Conservation (phyloP, 345 rosid genomes). For the Barbarea vulgaris region DNA sequence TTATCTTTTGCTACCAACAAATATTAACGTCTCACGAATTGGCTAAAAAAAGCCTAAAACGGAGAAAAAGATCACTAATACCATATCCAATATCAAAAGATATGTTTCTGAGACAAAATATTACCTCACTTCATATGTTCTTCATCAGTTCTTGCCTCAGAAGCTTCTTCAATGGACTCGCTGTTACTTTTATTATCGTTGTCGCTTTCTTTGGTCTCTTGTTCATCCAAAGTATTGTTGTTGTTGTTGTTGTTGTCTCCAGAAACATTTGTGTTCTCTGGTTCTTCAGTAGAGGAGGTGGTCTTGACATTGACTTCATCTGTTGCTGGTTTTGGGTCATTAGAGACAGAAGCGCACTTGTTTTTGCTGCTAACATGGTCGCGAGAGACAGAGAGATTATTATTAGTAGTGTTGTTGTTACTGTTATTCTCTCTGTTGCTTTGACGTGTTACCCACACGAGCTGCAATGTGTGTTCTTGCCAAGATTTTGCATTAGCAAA, state of each 20-base stretch:
- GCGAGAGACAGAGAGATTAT: slow-evolving; percentile 35
- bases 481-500: slow-evolving; percentile 76
- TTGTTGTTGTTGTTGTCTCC: slow-evolving; percentile 42
- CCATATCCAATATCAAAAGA: slow-evolving; percentile 16
- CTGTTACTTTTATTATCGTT: slow-evolving; percentile 20
- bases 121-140: slow-evolving; percentile 53
- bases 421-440: slow-evolving; percentile 34
- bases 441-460: slow-evolving; percentile 60
- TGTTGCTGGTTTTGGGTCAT: slow-evolving; percentile 17
- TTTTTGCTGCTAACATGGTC: slow-evolving; percentile 41
- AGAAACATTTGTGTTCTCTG: slow-evolving; percentile 39
- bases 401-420: neutral
- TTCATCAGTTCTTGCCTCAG: slow-evolving; percentile 31
- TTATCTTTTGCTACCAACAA: slow-evolving; percentile 40
- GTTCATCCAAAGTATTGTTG: slow-evolving; percentile 44
- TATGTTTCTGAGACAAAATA: slow-evolving; percentile 28
- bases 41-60: slow-evolving; percentile 32
- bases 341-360: slow-evolving; percentile 34
- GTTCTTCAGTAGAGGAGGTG: slow-evolving; percentile 40
- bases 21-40: slow-evolving; percentile 43
- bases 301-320: slow-evolving; percentile 33
- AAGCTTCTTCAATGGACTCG: slow-evolving; percentile 39
- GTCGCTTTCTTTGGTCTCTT: slow-evolving; percentile 41
- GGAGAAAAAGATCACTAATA: slow-evolving; percentile 29
- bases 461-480: slow-evolving; percentile 73